phyloP scores from a whole-genome alignment of 1,284 basidiomycete species.

The Mycena citricolor region DNA sequence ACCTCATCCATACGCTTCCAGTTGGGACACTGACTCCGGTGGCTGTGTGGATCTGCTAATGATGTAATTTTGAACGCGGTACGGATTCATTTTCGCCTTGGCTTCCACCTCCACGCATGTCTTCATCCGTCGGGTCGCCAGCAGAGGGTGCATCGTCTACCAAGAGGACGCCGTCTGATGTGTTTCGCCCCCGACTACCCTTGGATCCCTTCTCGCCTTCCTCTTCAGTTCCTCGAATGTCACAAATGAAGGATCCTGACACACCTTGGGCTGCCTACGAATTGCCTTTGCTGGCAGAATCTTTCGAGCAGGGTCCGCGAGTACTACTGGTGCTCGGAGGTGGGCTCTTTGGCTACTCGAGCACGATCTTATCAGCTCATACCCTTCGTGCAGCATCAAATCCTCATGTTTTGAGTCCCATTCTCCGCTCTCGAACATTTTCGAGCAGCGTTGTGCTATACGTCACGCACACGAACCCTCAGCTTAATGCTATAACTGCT shows the following conservation, averaged over 20 bases:
- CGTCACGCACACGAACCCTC: conserved; percentile 46
- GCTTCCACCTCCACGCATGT: no score
- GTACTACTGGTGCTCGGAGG: conserved; percentile 54
- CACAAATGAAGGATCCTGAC: no score
- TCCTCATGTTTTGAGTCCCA: conserved; percentile 40
- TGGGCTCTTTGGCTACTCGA: no score
- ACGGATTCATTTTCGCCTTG: no score
- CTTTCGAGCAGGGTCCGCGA: conserved; percentile 30
- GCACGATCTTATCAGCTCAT: not conserved
- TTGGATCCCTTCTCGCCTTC: conserved; percentile 45
- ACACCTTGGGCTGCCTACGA: conserved; percentile 38
- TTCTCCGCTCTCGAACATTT: conserved; percentile 47
- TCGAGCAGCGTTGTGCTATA: conserved; percentile 47
- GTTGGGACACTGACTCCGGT: no score
- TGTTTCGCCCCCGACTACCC: conserved; percentile 51
- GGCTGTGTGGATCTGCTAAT: no score
- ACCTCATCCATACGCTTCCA: no score
- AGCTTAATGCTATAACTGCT: conserved; percentile 22
- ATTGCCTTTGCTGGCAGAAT: conserved; percentile 25
- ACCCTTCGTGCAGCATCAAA: conserved; percentile 34
- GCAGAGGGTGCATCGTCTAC: not conserved
- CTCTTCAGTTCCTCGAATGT: conserved; percentile 22
- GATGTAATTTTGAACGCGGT: no score
- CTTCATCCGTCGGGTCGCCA: no score
- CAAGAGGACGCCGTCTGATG: conserved; percentile 30